A percentile compares a stretch with the other conserved stretches of the same genome.
phyloP scores from a whole-genome alignment of 306 rosid species.

The Prunus mume region DNA sequence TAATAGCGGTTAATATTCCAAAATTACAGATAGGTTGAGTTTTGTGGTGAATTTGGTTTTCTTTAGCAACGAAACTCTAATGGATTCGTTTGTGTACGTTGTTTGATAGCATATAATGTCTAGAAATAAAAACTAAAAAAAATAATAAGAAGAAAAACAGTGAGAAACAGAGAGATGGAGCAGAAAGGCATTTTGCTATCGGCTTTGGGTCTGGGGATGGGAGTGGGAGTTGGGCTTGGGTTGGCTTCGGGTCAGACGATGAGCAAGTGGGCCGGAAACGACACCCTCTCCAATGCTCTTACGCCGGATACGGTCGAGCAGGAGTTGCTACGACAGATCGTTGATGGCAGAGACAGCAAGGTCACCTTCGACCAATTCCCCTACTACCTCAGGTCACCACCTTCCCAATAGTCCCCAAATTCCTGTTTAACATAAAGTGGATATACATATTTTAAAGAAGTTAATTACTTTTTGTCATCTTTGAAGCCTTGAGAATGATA shows the following conservation, averaged over 20 bases:
- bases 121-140: not conserved
- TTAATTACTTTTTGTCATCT: not conserved
- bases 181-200: slow-evolving; percentile 67
- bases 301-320: slow-evolving; percentile 56
- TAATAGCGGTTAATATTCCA: not conserved
- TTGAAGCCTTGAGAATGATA: no score
- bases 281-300: slow-evolving; percentile 24
- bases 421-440: not conserved
- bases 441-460: not conserved
- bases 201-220: slow-evolving; percentile 83
- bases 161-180: slow-evolving; percentile 47
- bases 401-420: not conserved
- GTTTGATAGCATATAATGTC: not conserved
- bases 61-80: not conserved
- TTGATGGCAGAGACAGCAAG: slow-evolving; percentile 72
- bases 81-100: not conserved
- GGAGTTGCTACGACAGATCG: slow-evolving; percentile 55
- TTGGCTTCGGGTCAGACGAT: slow-evolving; percentile 73
- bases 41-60: not conserved
- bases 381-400: slow-evolving; percentile 62
- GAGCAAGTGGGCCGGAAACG: slow-evolving; percentile 40
- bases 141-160: not conserved
- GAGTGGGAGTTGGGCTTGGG: slow-evolving; percentile 87
- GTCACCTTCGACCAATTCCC: slow-evolving; percentile 83
- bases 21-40: not conserved